Conservation (phyloP, 345 rosid genomes). For the Nephelium lappaceum region DNA sequence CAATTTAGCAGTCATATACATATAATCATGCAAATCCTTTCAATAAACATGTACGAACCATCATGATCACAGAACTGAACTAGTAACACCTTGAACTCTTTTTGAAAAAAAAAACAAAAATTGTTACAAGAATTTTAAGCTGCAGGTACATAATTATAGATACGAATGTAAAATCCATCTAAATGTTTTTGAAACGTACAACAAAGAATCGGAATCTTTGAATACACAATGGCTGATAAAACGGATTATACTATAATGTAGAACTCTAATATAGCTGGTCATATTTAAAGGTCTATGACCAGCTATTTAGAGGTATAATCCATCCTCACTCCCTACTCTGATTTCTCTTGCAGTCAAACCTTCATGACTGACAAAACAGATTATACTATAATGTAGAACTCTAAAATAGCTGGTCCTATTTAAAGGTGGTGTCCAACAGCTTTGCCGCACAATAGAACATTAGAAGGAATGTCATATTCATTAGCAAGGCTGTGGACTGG, state of each 20-base stretch:
- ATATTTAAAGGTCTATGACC: too few relatives aligned
- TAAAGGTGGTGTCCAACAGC: slow-evolving; percentile 57
- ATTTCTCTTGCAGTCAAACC: slow-evolving; percentile 37
- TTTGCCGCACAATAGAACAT: slow-evolving; percentile 82
- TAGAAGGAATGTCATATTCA: slow-evolving; percentile 77
- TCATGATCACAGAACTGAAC: background rate
- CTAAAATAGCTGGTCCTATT: slow-evolving; percentile 9
- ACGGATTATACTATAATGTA: too few relatives aligned
- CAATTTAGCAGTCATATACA: background rate
- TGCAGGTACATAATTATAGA: background rate
- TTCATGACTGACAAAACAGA: slow-evolving; percentile 43
- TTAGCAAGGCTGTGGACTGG: slow-evolving; percentile 56
- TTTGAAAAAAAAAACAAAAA: too few relatives aligned
- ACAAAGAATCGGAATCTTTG: slow-evolving; percentile 18
- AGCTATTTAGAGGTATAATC: too few relatives aligned
- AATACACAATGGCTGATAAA: background rate
- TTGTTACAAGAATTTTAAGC: background rate
- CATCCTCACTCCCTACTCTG: slow-evolving; percentile 10
- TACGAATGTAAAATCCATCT: background rate
- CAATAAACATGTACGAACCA: background rate
- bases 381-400: background rate
- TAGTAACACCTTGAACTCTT: too few relatives aligned
- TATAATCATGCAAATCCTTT: background rate
- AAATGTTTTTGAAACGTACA: slow-evolving; percentile 13
- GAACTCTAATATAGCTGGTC: too few relatives aligned